Percentiles rank a stretch among this genome's conserved stretches.
These are phyloP conservation scores for Exophiala aquamarina DNA, from an alignment of 2,329 filamentous ascomycete genomes.

Conservation along the genomic window DNA sequence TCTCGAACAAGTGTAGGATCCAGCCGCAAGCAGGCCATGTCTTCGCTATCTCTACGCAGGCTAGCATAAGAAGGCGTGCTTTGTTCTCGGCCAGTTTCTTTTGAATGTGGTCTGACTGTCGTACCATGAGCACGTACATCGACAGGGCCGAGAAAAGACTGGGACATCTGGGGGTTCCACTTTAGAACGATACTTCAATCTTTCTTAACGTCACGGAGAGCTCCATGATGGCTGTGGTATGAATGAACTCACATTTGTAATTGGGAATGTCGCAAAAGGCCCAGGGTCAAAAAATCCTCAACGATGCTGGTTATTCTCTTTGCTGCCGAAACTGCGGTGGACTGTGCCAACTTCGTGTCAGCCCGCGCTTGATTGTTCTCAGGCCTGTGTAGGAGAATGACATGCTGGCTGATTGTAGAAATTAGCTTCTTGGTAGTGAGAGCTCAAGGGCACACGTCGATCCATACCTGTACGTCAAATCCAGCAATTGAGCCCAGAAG, in stretches of 20 bases:
- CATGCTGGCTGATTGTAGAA: slow-evolving; percentile 5
- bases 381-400: slow-evolving; percentile 10
- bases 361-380: slow-evolving; percentile 2
- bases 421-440: not conserved
- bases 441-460: not conserved
- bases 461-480: slow-evolving; percentile 8
- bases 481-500: slow-evolving; percentile 12
- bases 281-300: slow-evolving; percentile 19
- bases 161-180: slow-evolving; percentile 18
- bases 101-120: slow-evolving; percentile 21
- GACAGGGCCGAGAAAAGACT: slow-evolving; percentile 25
- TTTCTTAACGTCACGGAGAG: too few relatives aligned
- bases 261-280: slow-evolving; percentile 5
- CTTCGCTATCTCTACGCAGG: slow-evolving; percentile 23
- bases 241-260: slow-evolving; percentile 8
- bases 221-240: too few relatives aligned
- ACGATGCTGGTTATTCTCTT: slow-evolving; percentile 17
- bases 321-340: slow-evolving; percentile 11
- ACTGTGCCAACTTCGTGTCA: slow-evolving; percentile 7
- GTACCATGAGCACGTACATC: slow-evolving; percentile 27
- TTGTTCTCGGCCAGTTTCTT: slow-evolving; percentile 28
- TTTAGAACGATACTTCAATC: not conserved
- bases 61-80: slow-evolving; percentile 26
- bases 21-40: slow-evolving; percentile 29
- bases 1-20: slow-evolving; percentile 21